Base-by-base conservation (phyloP, 192 early-diverging fungal species). In the Coemansia sp. region DNA sequence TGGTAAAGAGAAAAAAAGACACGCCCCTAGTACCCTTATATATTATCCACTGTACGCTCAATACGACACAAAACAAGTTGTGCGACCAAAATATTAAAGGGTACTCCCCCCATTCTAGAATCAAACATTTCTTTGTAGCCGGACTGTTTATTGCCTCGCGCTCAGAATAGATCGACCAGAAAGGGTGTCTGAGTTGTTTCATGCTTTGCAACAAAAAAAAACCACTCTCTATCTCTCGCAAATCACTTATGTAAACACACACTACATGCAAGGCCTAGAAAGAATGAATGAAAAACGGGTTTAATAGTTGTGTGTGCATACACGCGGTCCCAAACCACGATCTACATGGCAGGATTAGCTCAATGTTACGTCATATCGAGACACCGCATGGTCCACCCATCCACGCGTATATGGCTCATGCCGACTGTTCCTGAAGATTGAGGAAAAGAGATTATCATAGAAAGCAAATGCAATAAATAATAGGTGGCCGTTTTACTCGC, bases 401-500 rank as follows among this genome's bases (percentile, higher is more conserved):
- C 24, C 24, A 27, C 24, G 24, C 24, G 24, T 27, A 1, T 27
- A 27, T 27, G 24, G 24, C 24, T 27, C 0, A 27, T 27, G 24
- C 24, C 24, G 24, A 27, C 24, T 27, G 24, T 27, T 27, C 0
- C 24, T 27, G 24, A 27, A 27, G 24, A 27, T 27, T 27, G 24
- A 27, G 24, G 24, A 27, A 27, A 27, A 27, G 24, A 27, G 24
- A 27, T 27, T 27, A 27, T 27, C 24, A 27, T 27, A 27, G 24
- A 6, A 39, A 39, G 2, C 37, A 39, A 46, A 19, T 46, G 45
- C 45, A 46, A 42, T 42, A 42, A 9, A 27, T 27, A 27, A 1
- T 27, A 27, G 24, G 24, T 27, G 24, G 24, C 24, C 24, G 24
- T 27, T 27, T 46, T 67, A 78, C 36, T 83, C 75, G 50, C 51